Base-by-base conservation (phyloP, 805 yeast genomes). In the Nadsonia fulvescens region DNA sequence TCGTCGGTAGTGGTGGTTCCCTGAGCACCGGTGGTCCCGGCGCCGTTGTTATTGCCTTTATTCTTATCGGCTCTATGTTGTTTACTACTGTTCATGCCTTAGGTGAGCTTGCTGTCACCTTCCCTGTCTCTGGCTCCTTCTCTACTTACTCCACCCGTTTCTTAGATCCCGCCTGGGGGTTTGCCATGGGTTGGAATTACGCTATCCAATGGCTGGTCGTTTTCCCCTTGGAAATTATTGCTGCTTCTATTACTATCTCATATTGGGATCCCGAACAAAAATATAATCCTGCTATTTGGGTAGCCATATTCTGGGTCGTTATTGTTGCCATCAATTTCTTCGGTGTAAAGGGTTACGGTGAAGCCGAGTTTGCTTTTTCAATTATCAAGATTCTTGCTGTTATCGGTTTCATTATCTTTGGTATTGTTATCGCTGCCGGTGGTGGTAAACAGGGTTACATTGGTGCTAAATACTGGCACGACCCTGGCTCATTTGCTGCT, bases 131-230 rank as follows among this genome's bases (percentile, higher is more conserved):
- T n/a, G 74, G 77, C 43, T 60, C 71, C 9, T 67, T 69, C 42
- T 63, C 68, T 27, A 58, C 66, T 30, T 70, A 62, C 47, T 64
- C 71, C 33, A 57, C 68, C 25, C 54, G 79, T 37, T 61, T 71
- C 37, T 54, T 71, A 20, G 79, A 72, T 34, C 71, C 72, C 9
- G 66, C 75, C 12, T 55, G 70, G 44, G 79, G 79, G 1, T 73
- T 73, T 41, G 68, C 79, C 24, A 65, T 70, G 44, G 77, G 76
- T 20, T 67, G 75, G 77, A 69, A 69, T 44, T 73, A 73, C 41
- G 66, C 65, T 31, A 46, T 72, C 35, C 74, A 68, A 45, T 66
- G 70, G 69, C 49, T 71, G 12, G 69, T 70, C 25, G 59, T 70
- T 13, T 52, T 71, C 30, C 81, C 82, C 0, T 51, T 71, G 32